Base-by-base conservation (phyloP, 1,139 yeast genomes). In the Hyphopichia burtonii region DNA sequence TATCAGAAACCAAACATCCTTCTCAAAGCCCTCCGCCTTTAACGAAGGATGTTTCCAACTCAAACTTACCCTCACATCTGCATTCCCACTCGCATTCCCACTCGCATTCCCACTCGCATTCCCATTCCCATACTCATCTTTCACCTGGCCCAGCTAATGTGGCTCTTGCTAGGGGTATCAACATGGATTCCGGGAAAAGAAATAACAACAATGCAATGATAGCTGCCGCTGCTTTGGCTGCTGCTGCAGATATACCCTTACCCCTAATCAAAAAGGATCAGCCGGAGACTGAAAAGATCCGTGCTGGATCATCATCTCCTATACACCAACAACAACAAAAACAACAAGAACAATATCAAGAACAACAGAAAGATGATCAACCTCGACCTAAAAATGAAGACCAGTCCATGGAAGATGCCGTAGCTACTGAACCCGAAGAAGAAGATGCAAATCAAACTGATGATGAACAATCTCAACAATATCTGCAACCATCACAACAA, bases 141-240 rank as follows among this genome's bases (percentile, higher is more conserved):
- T 54, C 78, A 3, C 81, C 83, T 2, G 78, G 81, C 2, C 74
- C 78, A 7, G 78, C 77, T 0, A 68, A 70, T 17, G 78, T 78
- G 12, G 72, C 76, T 0, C 52, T 76, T 15, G 72, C 78, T 0
- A 53, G 74, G 31, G 77, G 76, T 0, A 68, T 67, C 22, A 68
- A 67, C 49, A 53, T 61, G 34, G 68, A 63, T 37, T 61, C 65
- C 5, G 70, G 72, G 2, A 65, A 64, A 46, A 45, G 74, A 39
- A 66, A 63, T 43, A 65, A 55, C 30, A 63, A 66, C 45, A 80
- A 80, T 53, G 86, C 84, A 1, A 71, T 73, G 45, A 80, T 82
- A 20, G 88, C 87, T 0, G 87, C 87, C 2, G 87, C 86, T 9
- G 87, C 87, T 0, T 65, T 82, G 40, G 86, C 87, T 1, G 86